Evolutionary conservation across 1,139 yeast species (phyloP).

Genomic region (Lodderomyces margitis): DNA sequence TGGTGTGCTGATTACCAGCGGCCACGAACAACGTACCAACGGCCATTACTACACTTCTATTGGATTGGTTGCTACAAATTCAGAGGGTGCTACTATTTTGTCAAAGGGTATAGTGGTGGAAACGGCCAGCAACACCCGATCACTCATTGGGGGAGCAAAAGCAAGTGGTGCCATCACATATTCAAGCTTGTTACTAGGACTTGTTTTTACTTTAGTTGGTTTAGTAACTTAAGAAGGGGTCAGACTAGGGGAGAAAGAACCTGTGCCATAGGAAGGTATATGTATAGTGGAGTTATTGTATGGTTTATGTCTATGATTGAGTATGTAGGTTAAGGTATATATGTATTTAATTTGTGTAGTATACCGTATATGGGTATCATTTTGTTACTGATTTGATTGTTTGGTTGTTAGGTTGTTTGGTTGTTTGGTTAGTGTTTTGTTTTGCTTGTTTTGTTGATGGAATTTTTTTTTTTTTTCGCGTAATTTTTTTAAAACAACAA

Average conservation of each 20-base stretch:
- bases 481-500: no score
- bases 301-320: no score
- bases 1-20: not conserved
- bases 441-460: no score
- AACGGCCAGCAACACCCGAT: not conserved
- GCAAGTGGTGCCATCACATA: not conserved
- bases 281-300: no score
- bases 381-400: no score
- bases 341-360: no score
- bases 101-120: not conserved
- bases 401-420: no score
- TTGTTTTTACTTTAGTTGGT: not conserved
- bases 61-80: not conserved
- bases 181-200: not conserved
- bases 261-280: not conserved
- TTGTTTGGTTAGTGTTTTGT: no score
- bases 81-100: not conserved
- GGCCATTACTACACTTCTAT: not conserved
- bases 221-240: not conserved
- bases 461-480: no score
- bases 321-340: no score
- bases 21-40: not conserved
- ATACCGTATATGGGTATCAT: no score
- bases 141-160: not conserved
- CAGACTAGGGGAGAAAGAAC: not conserved